phyloP scores from a whole-genome alignment of 2,329 filamentous ascomycete genomes.

The Claviceps monticola region DNA sequence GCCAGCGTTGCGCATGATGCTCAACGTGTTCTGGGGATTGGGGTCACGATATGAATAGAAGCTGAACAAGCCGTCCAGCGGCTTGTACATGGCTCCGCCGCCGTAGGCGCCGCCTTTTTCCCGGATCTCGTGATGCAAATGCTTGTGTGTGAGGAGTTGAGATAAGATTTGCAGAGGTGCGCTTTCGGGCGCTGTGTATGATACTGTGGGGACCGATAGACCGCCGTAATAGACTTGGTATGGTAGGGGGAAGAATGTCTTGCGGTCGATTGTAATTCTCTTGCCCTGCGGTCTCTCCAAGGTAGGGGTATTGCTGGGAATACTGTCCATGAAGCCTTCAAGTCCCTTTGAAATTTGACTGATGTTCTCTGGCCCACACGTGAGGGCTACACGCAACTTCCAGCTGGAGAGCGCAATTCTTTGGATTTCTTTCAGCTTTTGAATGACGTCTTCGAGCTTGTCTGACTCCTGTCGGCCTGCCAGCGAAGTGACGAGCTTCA shows the following conservation, averaged over 20 bases:
- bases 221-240: conserved; percentile 96
- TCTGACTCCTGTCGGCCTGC: conserved; percentile 59
- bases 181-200: conserved; percentile 62
- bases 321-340: conserved; percentile 48
- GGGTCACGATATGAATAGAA: conserved; percentile 97
- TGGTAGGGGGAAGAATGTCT: conserved; percentile 83
- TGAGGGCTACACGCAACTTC: conserved; percentile 66
- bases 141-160: conserved; percentile 88
- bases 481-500: conserved; percentile 69
- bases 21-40: conserved; percentile 77
- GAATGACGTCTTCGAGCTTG: conserved; percentile 59
- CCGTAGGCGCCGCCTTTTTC: conserved; percentile 97
- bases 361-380: conserved; percentile 66
- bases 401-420: conserved; percentile 56
- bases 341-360: conserved; percentile 57
- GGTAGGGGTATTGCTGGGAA: conserved; percentile 24
- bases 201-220: conserved; percentile 66
- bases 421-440: conserved; percentile 77
- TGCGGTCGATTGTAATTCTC: conserved; percentile 38
- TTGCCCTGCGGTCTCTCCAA: conserved; percentile 16
- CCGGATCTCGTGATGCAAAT: conserved; percentile 91
- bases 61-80: conserved; percentile 73
- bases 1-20: conserved; percentile 72
- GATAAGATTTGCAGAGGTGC: conserved; percentile 79
- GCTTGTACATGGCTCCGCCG: conserved; percentile 70